Conservation (phyloP, 163 green algal genomes). For the Scenedesmus sp. region DNA sequence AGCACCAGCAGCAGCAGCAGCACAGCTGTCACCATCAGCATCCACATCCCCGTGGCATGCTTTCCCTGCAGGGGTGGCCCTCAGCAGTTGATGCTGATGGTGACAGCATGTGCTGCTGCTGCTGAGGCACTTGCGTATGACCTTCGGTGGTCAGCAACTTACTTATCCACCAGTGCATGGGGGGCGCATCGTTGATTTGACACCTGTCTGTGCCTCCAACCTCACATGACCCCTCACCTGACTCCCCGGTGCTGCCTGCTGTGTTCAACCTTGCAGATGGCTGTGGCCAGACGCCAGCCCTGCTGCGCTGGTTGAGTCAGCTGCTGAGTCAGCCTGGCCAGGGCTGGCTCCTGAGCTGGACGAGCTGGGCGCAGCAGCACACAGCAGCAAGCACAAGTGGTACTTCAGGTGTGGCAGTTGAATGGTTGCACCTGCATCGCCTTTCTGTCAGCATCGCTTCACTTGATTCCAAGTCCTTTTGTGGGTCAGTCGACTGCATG, state of each 20-base stretch:
- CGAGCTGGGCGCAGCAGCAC: background rate
- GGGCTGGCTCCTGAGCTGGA: conserved; percentile 38
- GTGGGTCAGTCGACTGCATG: background rate
- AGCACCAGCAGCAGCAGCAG: background rate
- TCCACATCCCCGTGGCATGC: background rate
- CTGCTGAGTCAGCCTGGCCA: conserved; percentile 17
- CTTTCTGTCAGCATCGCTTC: background rate
- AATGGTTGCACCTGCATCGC: background rate
- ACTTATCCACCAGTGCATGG: no score
- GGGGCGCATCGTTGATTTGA: no score
- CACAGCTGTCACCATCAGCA: background rate
- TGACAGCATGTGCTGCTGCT: no score
- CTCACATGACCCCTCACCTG: no score
- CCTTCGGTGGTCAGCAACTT: no score
- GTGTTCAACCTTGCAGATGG: conserved; percentile 24
- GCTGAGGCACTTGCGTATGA: no score
- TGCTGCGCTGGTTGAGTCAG: background rate
- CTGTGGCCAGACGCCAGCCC: conserved; percentile 39
- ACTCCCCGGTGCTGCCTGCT: no score
- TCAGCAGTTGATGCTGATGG: no score
- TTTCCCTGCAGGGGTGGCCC: background rate
- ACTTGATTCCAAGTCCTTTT: background rate
- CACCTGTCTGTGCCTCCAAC: no score
- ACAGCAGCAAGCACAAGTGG: conserved; percentile 19
- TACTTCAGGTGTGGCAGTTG: conserved; percentile 12